phyloP scores from a whole-genome alignment of 2,329 filamentous ascomycete genomes.

The Plectosphaerella sp. region DNA sequence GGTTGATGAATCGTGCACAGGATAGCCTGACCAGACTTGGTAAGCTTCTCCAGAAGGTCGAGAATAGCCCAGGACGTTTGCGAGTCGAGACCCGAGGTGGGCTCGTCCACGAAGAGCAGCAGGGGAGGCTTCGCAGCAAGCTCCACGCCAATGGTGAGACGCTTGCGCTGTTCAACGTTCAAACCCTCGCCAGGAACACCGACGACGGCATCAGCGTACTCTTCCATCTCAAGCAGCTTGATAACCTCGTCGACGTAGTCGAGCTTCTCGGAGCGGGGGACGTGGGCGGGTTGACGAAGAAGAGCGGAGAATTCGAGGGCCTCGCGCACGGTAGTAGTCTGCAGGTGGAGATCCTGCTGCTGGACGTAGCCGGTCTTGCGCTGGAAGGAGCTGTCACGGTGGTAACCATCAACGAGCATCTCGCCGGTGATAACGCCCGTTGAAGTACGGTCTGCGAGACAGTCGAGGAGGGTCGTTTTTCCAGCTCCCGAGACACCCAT shows the following conservation, averaged over 20 bases:
- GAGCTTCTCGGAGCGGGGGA: conserved; percentile 72
- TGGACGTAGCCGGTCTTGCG: conserved; percentile 90
- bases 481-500: conserved; percentile 94
- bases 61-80: conserved; percentile 93
- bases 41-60: conserved; percentile 82
- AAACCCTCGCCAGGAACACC: conserved; percentile 86
- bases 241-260: conserved; percentile 90
- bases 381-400: conserved; percentile 78
- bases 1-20: conserved; percentile 98
- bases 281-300: conserved; percentile 73
- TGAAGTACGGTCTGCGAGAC: conserved; percentile 77
- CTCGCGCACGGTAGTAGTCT: conserved; percentile 82
- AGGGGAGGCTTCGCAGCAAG: conserved; percentile 87
- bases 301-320: conserved; percentile 82
- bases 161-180: conserved; percentile 66
- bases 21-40: conserved; percentile 84
- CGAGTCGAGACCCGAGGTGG: conserved; percentile 88
- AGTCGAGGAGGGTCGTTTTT: conserved; percentile 87
- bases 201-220: conserved; percentile 85
- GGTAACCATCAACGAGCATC: conserved; percentile 64
- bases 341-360: conserved; percentile 85
- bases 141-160: conserved; percentile 93
- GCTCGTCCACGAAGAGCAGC: conserved; percentile 89
- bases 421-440: conserved; percentile 87
- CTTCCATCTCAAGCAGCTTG: conserved; percentile 82